Base-by-base conservation (phyloP, 2,329 filamentous ascomycete genomes). In the Aspergillus sp. region DNA sequence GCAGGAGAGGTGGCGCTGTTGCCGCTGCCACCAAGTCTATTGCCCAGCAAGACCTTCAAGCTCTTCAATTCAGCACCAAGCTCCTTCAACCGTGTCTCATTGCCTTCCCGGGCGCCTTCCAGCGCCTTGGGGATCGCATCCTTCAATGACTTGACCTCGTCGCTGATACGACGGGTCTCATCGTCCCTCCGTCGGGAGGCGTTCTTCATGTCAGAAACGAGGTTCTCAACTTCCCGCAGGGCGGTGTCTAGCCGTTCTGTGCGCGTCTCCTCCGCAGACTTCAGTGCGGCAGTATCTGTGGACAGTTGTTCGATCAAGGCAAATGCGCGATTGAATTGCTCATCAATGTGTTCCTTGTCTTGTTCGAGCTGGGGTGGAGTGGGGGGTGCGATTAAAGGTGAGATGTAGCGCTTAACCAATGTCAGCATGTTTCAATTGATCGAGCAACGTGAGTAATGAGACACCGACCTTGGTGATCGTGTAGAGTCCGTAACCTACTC, bases 341-440 rank as follows among this genome's bases (percentile, higher is more conserved):
- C 92, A 74, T 98, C 93, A 60, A 99, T 93, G 41, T 87, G 87
- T 63, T 91, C 87, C 78, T 99, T 99, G 76, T 99, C 95, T 74
- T 96, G 90, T 72, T 97, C 92, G 9, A 99, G 83, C 72, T 96
- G 92, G 59, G 96, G 92, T 9, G 92, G 91, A 1, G 95, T 99
- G 1, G 95, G 95, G 4, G 95, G 96, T 12, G 93, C 89, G 62
- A 99, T 92, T 28, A 99, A 82, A 45, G 95, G 95, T 65, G 90
- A 87, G 60, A 99, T 88, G 71, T 99, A 99, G 71, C 95, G 91
- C 87, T 96, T 53, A 5, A 50, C 30, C 45, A 12, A 36, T 36
- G 32, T 36, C 12, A 36, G 32, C 32, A 54, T 43, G n/a, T 13
- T 49, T 71, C 58, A 70, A 60, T 63, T 12, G 39, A 38, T 10